phyloP scores from a whole-genome alignment of 169 alveolate species.

The Babesia bigemina region DNA sequence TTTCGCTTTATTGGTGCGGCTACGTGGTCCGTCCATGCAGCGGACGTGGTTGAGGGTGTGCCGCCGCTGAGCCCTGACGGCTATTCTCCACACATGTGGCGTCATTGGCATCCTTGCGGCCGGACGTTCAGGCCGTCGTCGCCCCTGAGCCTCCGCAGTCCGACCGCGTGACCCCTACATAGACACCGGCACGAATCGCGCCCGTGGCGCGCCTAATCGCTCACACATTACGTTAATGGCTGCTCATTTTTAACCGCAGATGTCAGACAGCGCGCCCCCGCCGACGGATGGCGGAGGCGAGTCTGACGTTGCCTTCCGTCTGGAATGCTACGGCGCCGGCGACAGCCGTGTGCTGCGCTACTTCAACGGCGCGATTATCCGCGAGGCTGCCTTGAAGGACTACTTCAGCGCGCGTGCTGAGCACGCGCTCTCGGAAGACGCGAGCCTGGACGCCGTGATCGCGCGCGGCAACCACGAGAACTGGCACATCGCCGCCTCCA shows the following conservation, averaged over 20 bases:
- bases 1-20: background rate
- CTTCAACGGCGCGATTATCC: conserved; percentile 67
- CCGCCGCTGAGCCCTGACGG: too few species aligned
- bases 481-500: conserved; percentile 63
- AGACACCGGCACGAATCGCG: conserved; percentile 6
- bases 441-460: conserved; percentile 8
- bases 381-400: conserved; percentile 31
- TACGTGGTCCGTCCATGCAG: background rate
- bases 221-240: conserved; percentile 10
- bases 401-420: conserved; percentile 31
- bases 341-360: conserved; percentile 74
- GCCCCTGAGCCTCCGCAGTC: background rate
- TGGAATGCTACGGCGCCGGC: conserved; percentile 74
- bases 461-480: conserved; percentile 48
- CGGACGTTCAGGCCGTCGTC: background rate
- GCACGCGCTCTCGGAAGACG: background rate
- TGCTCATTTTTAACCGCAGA: background rate
- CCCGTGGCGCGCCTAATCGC: conserved; percentile 2
- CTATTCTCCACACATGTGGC: too few species aligned
- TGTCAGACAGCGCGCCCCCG: conserved; percentile 2
- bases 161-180: background rate
- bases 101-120: background rate
- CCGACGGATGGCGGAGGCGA: background rate
- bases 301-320: conserved; percentile 15
- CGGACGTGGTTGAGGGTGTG: background rate